phyloP scores from a whole-genome alignment of 805 yeast species.

The Candida berthetii region DNA sequence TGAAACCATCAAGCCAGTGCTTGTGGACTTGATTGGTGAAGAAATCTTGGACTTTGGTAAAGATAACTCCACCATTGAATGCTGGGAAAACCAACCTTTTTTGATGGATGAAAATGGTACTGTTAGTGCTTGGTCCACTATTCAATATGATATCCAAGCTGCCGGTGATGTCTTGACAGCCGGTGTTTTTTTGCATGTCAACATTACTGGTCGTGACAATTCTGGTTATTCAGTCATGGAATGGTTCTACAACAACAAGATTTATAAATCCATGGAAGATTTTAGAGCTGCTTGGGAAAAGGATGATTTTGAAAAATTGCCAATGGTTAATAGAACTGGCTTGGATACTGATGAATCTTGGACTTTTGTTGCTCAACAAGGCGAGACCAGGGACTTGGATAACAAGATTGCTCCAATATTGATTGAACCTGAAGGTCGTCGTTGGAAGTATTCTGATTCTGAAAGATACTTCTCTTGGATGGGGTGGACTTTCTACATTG shows the following conservation, averaged over 20 bases:
- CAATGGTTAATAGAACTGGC: conserved; percentile 6
- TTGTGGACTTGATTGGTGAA: background rate
- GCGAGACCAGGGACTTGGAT: conserved; percentile 14
- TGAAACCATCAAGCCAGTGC: background rate
- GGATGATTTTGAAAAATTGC: conserved; percentile 12
- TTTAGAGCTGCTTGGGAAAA: conserved; percentile 17
- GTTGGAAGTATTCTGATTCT: conserved; percentile 18
- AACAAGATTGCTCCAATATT: conserved; percentile 16
- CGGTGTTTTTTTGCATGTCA: conserved; percentile 15
- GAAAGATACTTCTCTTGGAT: conserved; percentile 24
- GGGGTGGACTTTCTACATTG: conserved; percentile 22
- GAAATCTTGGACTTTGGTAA: background rate
- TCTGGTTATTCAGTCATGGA: conserved; percentile 7
- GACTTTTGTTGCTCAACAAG: conserved; percentile 8
- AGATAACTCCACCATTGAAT: background rate
- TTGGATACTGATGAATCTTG: conserved; percentile 6
- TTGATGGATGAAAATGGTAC: background rate
- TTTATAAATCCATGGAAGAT: conserved; percentile 17
- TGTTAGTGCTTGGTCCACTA: background rate
- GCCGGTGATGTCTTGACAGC: conserved; percentile 18
- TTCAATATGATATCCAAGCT: conserved; percentile 3
- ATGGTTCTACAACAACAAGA: conserved; percentile 17
- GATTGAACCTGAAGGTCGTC: conserved; percentile 21
- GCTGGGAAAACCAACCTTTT: background rate
- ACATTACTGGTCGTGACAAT: conserved; percentile 18